Base-by-base conservation (phyloP, 257 asterid species). In the Ligustrum vulgare region DNA sequence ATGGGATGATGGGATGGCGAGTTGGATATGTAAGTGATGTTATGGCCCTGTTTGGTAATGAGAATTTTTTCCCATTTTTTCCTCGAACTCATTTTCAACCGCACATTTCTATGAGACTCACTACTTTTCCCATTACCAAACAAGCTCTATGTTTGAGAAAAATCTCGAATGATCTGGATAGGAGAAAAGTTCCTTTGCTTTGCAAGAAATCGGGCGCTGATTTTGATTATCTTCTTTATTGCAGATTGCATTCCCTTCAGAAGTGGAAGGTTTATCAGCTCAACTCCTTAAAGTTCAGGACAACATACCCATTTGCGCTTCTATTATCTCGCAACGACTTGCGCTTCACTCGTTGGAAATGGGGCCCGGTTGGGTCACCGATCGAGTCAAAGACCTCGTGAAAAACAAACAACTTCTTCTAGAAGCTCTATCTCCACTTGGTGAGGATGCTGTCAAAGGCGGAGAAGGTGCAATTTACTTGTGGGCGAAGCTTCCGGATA, bases 1-100 rank as follows among this genome's bases (percentile, higher is more conserved):
- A 95, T 66, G 99, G 99, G 65, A 95, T 95, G 99, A 95, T 95
- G 99, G 99, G 99, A 70, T 95, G 99, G 99, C 93, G 99, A 83
- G 98, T 95, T 79, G 99, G 99, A 79, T 95, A 93, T 43, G 99
- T 93, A 87, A 91, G 98, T 86, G 69, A 69, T 68, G 31, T 66
- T 78, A 54, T 18, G 22, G 0, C n/a, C n/a, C n/a, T n/a, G n/a
- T n/a, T n/a, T n/a, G n/a, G n/a, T n/a, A n/a, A n/a, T n/a, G n/a
- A n/a, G n/a, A n/a, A n/a, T n/a, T n/a, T n/a, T n/a, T n/a, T n/a
- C n/a, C n/a, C n/a, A n/a, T n/a, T n/a, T n/a, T n/a, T n/a, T n/a
- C n/a, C n/a, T n/a, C n/a, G n/a, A n/a, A n/a, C n/a, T n/a, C n/a
- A n/a, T n/a, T n/a, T n/a, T n/a, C n/a, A n/a, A n/a, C n/a, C n/a